These are phyloP conservation scores for Rhynchosporium agropyri DNA, from an alignment of 2,329 filamentous ascomycete genomes.

Conservation along the genomic window DNA sequence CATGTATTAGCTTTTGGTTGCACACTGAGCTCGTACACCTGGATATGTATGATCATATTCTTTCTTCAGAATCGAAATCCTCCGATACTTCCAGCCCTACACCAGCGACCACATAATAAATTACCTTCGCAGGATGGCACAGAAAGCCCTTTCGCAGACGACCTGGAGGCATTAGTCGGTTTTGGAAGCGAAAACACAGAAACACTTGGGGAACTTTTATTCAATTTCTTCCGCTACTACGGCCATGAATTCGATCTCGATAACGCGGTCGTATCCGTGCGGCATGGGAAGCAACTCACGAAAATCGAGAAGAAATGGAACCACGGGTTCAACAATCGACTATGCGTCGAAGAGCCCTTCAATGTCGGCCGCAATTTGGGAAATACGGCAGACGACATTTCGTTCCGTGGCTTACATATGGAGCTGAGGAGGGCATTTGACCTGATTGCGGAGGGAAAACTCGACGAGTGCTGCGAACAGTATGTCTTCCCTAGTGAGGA, in stretches of 20 bases:
- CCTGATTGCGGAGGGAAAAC: conserved; percentile 73
- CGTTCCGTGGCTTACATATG: conserved; percentile 86
- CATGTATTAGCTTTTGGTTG: conserved; percentile 74
- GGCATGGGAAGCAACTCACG: conserved; percentile 74
- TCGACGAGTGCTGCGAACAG: conserved; percentile 83
- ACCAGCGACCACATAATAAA: conserved; percentile 69
- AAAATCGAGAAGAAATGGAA: conserved; percentile 91
- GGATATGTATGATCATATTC: conserved; percentile 98
- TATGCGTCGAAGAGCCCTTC: conserved; percentile 97
- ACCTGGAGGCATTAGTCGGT: conserved; percentile 71
- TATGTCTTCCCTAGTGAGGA: conserved; percentile 85
- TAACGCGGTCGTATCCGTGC: conserved; percentile 80
- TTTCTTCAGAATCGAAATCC: conserved; percentile 88
- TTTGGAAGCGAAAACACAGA: conserved; percentile 82
- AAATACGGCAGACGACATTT: conserved; percentile 94
- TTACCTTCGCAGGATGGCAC: conserved; percentile 64
- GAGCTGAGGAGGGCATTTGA: conserved; percentile 90
- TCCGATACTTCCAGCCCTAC: conserved; percentile 82
- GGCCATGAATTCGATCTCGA: conserved; percentile 92
- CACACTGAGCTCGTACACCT: conserved; percentile 96
- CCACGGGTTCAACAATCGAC: conserved; percentile 73
- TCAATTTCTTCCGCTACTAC: conserved; percentile 94
- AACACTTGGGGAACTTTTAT: conserved; percentile 81
- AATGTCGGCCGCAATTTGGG: conserved; percentile 87
- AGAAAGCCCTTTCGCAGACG: conserved; percentile 81